A percentile compares a stretch with the other conserved stretches of the same genome.
phyloP scores from a whole-genome alignment of 805 yeast species.

The Cyberlindnera xishuangbannaensis region DNA sequence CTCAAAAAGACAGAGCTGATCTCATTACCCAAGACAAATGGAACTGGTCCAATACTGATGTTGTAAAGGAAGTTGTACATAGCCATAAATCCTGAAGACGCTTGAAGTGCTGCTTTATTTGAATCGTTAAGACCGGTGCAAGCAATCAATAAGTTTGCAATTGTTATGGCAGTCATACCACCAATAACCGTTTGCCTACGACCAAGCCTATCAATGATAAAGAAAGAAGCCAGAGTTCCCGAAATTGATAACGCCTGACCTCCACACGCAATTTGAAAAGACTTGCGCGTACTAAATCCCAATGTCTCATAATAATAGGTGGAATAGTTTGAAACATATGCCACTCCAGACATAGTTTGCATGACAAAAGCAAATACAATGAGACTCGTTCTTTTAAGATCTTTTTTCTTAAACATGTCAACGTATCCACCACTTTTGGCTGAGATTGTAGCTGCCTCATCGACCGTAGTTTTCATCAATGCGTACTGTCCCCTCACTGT shows the following conservation, averaged over 20 bases:
- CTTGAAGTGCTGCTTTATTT: conserved; percentile 15
- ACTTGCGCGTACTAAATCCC: conserved; percentile 35
- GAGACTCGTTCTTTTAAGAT: conserved; percentile 36
- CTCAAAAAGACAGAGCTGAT: conserved; percentile 32
- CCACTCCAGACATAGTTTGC: conserved; percentile 41
- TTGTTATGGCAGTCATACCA: conserved; percentile 24
- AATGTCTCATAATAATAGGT: conserved; percentile 43
- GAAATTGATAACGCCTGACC: conserved; percentile 27
- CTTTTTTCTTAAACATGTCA: conserved; percentile 37
- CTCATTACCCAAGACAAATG: conserved; percentile 31
- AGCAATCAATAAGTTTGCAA: conserved; percentile 23
- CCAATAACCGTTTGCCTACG: conserved; percentile 23
- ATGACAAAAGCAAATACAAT: conserved; percentile 32
- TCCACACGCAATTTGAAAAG: conserved; percentile 32
- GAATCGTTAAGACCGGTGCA: conserved; percentile 16
- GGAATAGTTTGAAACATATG: conserved; percentile 37
- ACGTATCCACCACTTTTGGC: conserved; percentile 27
- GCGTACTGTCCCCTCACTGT: conserved; percentile 27
- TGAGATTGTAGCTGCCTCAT: conserved; percentile 22
- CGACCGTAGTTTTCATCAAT: conserved; percentile 25
- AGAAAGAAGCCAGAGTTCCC: conserved; percentile 28
- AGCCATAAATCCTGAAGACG: conserved; percentile 21
- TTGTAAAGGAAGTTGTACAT: conserved; percentile 29
- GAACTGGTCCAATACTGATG: conserved; percentile 32
- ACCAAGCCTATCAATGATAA: conserved; percentile 27